Base-by-base conservation (phyloP, 495 filamentous ascomycete genomes). In the Tuber borchii region DNA sequence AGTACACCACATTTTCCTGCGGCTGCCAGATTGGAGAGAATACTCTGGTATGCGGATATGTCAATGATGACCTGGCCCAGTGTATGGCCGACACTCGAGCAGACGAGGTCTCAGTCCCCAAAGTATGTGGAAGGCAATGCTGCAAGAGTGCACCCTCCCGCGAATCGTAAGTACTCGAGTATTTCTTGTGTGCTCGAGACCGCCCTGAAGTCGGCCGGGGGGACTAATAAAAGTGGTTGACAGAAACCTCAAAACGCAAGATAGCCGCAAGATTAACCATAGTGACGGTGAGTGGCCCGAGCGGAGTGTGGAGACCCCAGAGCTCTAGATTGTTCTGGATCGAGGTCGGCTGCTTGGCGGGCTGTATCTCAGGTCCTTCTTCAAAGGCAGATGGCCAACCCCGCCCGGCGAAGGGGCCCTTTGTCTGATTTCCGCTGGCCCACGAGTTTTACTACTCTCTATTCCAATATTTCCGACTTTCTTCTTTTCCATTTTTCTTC, bases 31-130 rank as follows among this genome's bases (percentile, higher is more conserved):
- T 73, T 31, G 77, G 79, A 51, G 77, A 79, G 73, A 79, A 79
- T 34, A 79, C 77, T 39, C 73, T 73, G 7, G 70, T 79, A 9
- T 79, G 78, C 43, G 78, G 78, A 56, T 79, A 73, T 73, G 73
- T 79, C 65, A 70, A 79, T 71, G 78, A 79, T 56, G 78, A 79
- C 73, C 71, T 79, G 73, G 72, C 78, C 44, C 76, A 79, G 61
- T 79, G 78, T 43, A 79, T 79, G 78, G 72, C 74, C 43, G 75
- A 68, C 70, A 78, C 76, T 10, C 51, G 68, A 51, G 75, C 76
- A 31, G 77, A 78, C 44, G 77, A 79, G 22, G 73, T 79, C 46
- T 73, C 71, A 22, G 73, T 65, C 72, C 69, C 78, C 78, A 73
- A 56, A 43, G 75, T 31, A 39, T 79, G 78, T 61, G 78, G 73